Evolutionary conservation across 139 green algal genomes (phyloP).

Genomic region (Coelastrella sp.): DNA sequence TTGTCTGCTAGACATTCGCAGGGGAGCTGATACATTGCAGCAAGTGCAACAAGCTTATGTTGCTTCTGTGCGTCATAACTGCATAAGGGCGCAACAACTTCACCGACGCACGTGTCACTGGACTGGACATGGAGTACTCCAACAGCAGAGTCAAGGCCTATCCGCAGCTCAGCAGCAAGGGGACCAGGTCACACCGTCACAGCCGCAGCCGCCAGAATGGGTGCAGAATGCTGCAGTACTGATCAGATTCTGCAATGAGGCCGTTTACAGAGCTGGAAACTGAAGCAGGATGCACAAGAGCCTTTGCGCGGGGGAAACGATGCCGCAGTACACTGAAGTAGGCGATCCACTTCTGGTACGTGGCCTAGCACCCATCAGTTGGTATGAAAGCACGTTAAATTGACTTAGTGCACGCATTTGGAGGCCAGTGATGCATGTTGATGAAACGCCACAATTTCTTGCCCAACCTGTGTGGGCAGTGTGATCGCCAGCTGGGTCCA

Average conservation of each 20-base stretch:
- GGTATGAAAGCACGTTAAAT: too few species aligned
- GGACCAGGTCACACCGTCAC: too few species aligned
- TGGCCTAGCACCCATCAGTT: too few species aligned
- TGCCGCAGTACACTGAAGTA: too few species aligned
- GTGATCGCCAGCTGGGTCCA: not conserved
- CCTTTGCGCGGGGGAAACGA: too few species aligned
- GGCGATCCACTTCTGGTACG: too few species aligned
- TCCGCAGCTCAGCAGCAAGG: not conserved
- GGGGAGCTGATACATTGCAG: not conserved
- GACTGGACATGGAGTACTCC: too few species aligned
- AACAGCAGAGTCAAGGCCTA: too few species aligned
- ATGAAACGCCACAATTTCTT: not conserved
- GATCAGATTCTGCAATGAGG: not conserved
- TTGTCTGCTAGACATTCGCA: not conserved
- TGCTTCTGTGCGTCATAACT: not conserved
- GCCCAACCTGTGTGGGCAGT: not conserved
- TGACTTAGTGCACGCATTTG: too few species aligned
- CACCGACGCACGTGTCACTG: too few species aligned
- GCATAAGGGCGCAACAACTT: not conserved
- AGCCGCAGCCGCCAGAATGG: conserved; percentile 9
- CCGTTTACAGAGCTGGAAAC: not conserved
- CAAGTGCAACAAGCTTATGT: not conserved
- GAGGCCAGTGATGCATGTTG: not conserved
- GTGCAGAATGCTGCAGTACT: not conserved
- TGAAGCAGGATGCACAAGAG: not conserved